phyloP scores from a whole-genome alignment of 1,139 yeast genomes.

The Hemisphaericaspora xylofermentans region DNA sequence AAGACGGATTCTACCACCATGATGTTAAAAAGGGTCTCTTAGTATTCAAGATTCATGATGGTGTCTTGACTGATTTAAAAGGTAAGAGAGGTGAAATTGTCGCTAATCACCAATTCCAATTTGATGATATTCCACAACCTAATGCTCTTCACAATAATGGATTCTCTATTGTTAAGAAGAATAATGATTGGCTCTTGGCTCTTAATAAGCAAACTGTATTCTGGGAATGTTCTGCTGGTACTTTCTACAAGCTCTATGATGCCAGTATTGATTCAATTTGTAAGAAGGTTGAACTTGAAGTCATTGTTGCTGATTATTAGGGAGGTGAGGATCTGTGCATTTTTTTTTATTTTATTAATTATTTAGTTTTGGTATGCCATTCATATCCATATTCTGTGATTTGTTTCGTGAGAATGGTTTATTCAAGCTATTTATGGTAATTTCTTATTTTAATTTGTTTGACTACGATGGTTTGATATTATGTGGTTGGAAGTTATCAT shows the following conservation, averaged over 20 bases:
- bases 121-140: constrained; percentile 39
- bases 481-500: no score
- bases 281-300: constrained; percentile 34
- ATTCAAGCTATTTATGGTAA: no score
- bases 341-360: no score
- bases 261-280: constrained; percentile 41
- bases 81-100: constrained; percentile 45
- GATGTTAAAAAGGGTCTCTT: constrained; percentile 31
- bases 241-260: constrained; percentile 45
- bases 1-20: constrained; percentile 2
- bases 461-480: no score
- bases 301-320: constrained; percentile 35
- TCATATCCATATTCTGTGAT: no score
- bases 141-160: constrained; percentile 11
- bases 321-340: no score
- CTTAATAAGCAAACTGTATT: constrained; percentile 9
- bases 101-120: constrained; percentile 47
- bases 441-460: no score
- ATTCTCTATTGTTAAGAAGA: constrained; percentile 17
- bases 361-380: no score
- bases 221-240: constrained; percentile 45
- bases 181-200: constrained; percentile 23
- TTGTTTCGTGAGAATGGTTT: no score
- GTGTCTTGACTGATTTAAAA: constrained; percentile 30
- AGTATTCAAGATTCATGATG: constrained; percentile 27